These are phyloP conservation scores for Sporisorium scitamineum DNA, from an alignment of 1,284 basidiomycete species.

Conservation along the genomic window DNA sequence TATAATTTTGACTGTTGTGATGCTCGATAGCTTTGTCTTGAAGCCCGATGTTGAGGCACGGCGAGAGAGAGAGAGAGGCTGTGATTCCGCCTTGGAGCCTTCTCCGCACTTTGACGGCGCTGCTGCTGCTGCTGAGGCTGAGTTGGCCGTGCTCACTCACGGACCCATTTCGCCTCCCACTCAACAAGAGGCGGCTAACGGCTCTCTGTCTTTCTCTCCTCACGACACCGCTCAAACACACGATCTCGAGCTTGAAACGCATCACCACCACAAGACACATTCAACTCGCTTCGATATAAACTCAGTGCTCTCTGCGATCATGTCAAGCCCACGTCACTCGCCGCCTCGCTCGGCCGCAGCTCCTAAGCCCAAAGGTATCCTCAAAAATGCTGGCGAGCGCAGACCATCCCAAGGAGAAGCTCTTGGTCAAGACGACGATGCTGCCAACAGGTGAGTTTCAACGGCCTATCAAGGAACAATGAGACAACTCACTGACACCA, in stretches of 20 bases:
- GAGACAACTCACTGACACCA: neutral
- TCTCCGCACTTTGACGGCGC: neutral
- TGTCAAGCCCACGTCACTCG: slow-evolving; percentile 57
- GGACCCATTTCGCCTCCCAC: neutral
- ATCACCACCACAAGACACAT: neutral
- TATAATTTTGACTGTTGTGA: neutral
- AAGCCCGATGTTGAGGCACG: neutral
- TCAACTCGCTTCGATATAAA: neutral
- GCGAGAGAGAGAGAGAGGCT: neutral
- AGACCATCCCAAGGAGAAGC: slow-evolving; percentile 38
- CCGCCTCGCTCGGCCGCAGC: slow-evolving; percentile 64
- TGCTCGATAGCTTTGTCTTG: neutral
- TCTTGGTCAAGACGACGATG: slow-evolving; percentile 30
- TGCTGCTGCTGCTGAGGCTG: no score
- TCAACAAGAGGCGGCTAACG: neutral
- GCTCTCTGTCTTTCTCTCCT: neutral
- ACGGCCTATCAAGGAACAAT: neutral
- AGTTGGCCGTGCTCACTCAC: neutral
- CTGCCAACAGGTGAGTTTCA: slow-evolving; percentile 16
- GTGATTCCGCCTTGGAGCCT: neutral
- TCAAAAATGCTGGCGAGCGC: slow-evolving; percentile 61
- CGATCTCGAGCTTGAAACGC: neutral
- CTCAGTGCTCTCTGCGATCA: neutral
- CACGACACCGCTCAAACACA: neutral
- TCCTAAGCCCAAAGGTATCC: slow-evolving; percentile 65